Evolutionary conservation across 208 protist genomes (phyloP), one percentile per base, ranked within the genome.

Genomic region (Acanthamoeba divionensis): DNA sequence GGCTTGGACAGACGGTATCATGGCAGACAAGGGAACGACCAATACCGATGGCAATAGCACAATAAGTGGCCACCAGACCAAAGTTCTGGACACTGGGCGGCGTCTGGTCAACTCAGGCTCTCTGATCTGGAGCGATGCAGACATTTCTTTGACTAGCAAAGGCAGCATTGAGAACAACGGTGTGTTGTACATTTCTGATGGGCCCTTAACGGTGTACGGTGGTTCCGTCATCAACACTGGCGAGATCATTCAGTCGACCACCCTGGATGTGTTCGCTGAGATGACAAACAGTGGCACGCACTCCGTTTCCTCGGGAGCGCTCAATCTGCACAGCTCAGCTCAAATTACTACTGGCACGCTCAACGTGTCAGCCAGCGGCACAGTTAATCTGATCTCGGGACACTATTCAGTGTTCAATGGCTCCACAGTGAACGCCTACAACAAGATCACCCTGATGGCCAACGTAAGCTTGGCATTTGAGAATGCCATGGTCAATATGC

Each of bases 391-490:
- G n/a, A n/a, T n/a, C n/a, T n/a, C n/a, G n/a, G n/a, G n/a, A n/a
- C n/a, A n/a, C n/a, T n/a, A n/a, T n/a, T n/a, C n/a, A n/a, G n/a
- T n/a, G n/a, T 85, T 85, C 50, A 85, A n/a, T 54, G 75, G 75
- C 44, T 48, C 52, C 18, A 85, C n/a, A 29, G 75, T 85, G 52
- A 85, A 63, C 75, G 75, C 52, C 29, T 54, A 66, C 48, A 54
- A 54, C 75, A 13, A 85, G 75, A 85, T 85, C 75, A 85, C 75
- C 75, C 52, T 85, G n/a, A n/a, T n/a, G n/a, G n/a, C n/a, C n/a
- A n/a, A n/a, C n/a, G n/a, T n/a, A n/a, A n/a, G n/a, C n/a, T n/a
- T n/a, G n/a, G n/a, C n/a, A n/a, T n/a, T n/a, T n/a, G n/a, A n/a
- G n/a, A n/a, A n/a, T n/a, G n/a, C n/a, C n/a, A n/a, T n/a, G n/a